These are phyloP conservation scores for Arxiozyma slooffiae DNA, from an alignment of 1,139 yeast species.

Conservation along the genomic window DNA sequence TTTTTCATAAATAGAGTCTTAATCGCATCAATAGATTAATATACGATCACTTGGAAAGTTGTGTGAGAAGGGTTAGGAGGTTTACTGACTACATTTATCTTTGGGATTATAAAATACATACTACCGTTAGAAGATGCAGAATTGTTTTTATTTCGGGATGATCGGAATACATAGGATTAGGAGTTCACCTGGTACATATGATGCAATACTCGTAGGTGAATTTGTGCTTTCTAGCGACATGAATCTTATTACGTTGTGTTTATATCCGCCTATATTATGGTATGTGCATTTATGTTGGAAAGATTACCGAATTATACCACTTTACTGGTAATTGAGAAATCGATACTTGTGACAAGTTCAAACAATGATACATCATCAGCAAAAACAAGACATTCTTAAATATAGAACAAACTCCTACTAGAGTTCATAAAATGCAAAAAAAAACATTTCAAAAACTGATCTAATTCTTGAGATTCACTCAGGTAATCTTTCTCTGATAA, in stretches of 20 bases:
- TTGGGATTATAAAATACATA: conserved; percentile 70
- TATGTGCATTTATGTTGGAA: conserved; percentile 7
- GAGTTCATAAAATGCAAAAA: neutral
- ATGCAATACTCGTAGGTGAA: conserved; percentile 81
- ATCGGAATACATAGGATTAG: conserved; percentile 76
- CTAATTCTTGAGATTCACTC: too few species aligned
- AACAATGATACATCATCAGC: neutral
- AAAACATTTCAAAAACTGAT: neutral
- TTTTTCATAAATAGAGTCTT: conserved; percentile 81
- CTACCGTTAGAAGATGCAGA: conserved; percentile 71
- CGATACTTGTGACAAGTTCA: neutral
- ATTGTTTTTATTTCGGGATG: conserved; percentile 59
- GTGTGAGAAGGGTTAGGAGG: conserved; percentile 81
- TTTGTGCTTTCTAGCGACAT: conserved; percentile 46
- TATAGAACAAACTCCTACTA: neutral
- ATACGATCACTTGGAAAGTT: conserved; percentile 70
- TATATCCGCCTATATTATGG: conserved; percentile 10
- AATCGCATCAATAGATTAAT: conserved; percentile 52
- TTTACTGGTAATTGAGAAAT: conserved; percentile 1
- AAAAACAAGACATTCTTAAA: neutral
- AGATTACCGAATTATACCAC: conserved; percentile 5
- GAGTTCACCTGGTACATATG: conserved; percentile 94
- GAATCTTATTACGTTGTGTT: conserved; percentile 40
- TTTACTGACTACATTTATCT: conserved; percentile 68
- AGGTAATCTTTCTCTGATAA: too few species aligned